A percentile compares a stretch with the other conserved stretches of the same genome.
phyloP scores from a whole-genome alignment of 768 basidiomycete genomes.

The Boletus insuetus region DNA sequence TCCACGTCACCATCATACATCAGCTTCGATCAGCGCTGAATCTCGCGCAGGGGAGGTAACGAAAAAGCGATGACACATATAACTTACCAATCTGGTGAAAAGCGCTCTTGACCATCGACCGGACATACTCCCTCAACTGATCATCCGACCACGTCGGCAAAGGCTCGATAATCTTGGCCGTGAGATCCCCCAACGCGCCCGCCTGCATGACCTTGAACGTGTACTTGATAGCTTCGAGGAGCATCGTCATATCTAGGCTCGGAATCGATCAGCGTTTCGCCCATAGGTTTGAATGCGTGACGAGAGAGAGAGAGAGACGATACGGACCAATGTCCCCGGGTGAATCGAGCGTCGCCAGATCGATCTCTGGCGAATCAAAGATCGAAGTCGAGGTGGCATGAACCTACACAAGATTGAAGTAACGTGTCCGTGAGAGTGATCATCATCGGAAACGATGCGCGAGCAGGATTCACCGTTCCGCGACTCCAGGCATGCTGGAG shows the following conservation, averaged over 20 bases:
- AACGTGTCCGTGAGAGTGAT: no score
- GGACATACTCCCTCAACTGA: slow-evolving; percentile 11
- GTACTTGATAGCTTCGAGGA: slow-evolving; percentile 14
- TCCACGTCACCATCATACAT: no score
- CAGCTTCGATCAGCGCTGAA: no score
- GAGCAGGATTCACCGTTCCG: slow-evolving; percentile 4
- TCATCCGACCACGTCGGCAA: slow-evolving; percentile 16
- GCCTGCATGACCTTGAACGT: slow-evolving; percentile 14
- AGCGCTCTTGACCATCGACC: slow-evolving; percentile 3
- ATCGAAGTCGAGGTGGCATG: slow-evolving; percentile 10
- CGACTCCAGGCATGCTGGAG: slow-evolving; percentile 18
- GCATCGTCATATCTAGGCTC: slow-evolving; percentile 12
- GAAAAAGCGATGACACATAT: background rate
- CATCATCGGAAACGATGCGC: no score
- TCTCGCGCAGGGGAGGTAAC: no score
- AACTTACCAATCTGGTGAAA: slow-evolving; percentile 5
- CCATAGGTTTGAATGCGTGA: background rate
- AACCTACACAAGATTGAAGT: background rate
- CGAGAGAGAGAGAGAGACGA: background rate
- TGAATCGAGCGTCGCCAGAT: slow-evolving; percentile 10
- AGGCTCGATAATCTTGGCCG: slow-evolving; percentile 12
- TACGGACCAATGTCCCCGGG: slow-evolving; percentile 7
- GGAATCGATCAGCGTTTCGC: background rate
- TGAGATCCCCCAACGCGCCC: slow-evolving; percentile 11
- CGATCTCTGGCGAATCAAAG: slow-evolving; percentile 16